Percentiles rank a stretch among this genome's conserved stretches.
Evolutionary conservation across 1,139 yeast species (phyloP).

Genomic region (Suhomyces terraborum): DNA sequence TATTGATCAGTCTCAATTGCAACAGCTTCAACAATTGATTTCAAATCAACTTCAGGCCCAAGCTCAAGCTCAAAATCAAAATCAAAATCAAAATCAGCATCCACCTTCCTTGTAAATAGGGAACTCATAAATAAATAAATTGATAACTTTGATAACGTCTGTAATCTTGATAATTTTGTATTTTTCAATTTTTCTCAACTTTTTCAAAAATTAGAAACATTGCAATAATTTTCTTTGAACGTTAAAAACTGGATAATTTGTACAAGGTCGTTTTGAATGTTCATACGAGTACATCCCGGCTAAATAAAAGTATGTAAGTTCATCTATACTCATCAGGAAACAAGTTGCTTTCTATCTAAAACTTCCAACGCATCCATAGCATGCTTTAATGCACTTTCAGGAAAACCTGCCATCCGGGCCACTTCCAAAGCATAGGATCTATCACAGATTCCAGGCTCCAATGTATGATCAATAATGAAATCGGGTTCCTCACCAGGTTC

Average conservation of each 20-base stretch:
- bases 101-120: background rate
- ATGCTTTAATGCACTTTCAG: conserved; percentile 54
- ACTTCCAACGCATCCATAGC: conserved; percentile 46
- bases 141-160: too few relatives aligned
- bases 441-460: conserved; percentile 71
- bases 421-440: conserved; percentile 85
- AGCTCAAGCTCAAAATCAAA: background rate
- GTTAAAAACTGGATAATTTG: background rate
- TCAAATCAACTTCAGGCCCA: conserved; percentile 27
- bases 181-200: background rate
- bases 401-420: conserved; percentile 85
- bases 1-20: conserved; percentile 22
- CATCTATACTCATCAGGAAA: background rate
- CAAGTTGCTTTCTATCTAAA: conserved; percentile 6
- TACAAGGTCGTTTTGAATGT: background rate
- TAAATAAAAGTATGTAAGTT: background rate
- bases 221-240: too few relatives aligned
- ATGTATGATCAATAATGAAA: conserved; percentile 59
- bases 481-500: conserved; percentile 12
- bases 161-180: too few relatives aligned
- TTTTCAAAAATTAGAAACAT: conserved; percentile 1
- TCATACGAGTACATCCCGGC: too few relatives aligned
- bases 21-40: conserved; percentile 34
- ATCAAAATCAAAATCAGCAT: conserved; percentile 19
- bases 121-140: background rate